These are phyloP conservation scores for Magnusiomyces ingens DNA, from an alignment of 1,139 yeast species.

Conservation along the genomic window DNA sequence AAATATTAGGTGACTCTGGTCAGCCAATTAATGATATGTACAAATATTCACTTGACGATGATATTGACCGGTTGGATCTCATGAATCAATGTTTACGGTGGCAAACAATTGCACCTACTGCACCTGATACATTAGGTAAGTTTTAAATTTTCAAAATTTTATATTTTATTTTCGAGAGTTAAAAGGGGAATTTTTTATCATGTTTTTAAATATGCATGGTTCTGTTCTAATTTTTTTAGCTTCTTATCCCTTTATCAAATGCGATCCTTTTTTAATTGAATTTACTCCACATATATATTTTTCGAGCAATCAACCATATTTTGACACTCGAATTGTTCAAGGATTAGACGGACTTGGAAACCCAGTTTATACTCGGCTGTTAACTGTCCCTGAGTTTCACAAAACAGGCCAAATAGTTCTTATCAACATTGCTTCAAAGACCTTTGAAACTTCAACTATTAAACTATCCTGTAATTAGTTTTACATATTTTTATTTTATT, in stretches of 20 bases:
- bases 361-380: constrained; percentile 39
- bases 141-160: neutral
- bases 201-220: too few relatives aligned
- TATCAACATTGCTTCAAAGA: constrained; percentile 44
- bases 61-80: constrained; percentile 41
- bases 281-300: constrained; percentile 83
- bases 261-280: constrained; percentile 72
- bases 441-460: constrained; percentile 10
- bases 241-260: constrained; percentile 75
- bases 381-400: constrained; percentile 68
- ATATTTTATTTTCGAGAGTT: neutral
- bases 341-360: constrained; percentile 33
- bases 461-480: neutral
- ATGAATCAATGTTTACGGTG: constrained; percentile 67
- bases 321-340: constrained; percentile 37
- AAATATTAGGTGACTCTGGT: constrained; percentile 71
- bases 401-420: constrained; percentile 62
- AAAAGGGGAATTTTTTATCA: too few relatives aligned
- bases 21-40: constrained; percentile 74
- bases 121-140: constrained; percentile 82
- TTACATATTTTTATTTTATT: neutral
- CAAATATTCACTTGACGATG: constrained; percentile 43
- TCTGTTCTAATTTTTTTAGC: constrained; percentile 24
- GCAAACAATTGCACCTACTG: constrained; percentile 89
- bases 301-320: constrained; percentile 74